Base-by-base conservation (phyloP, 2,329 filamentous ascomycete species). In the Neonectria ditissima region DNA sequence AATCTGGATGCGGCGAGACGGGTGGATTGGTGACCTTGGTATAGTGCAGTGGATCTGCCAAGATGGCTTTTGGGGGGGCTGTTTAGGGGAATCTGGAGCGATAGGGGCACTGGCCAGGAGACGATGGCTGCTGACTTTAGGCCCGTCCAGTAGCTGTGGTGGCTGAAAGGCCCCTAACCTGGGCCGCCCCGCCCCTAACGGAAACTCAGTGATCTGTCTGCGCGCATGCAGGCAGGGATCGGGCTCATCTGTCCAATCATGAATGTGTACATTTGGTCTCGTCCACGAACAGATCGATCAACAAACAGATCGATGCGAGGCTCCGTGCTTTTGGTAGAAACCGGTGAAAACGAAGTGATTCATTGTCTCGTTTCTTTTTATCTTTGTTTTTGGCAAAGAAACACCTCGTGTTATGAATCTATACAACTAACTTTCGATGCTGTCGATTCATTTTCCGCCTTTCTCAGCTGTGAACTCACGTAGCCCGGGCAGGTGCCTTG, bases 151-250 rank as follows among this genome's bases (percentile, higher is more conserved):
- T 14, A 34, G 13, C 5, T n/a, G 16, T n/a, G 34, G n/a, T 30
- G 10, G 45, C 45, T n/a, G 4, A 28, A 47, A 26, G 26, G 57
- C 59, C 66, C 62, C 67, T 73, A 72, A 73, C 66, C 65, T 69
- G 72, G 68, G 69, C 62, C 45, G 53, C 62, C 52, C 68, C 69
- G 69, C 69, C 55, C 20, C 37, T 43, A 32, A 39, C 39, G 43
- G 37, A 28, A 22, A 10, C 24, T 14, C 24, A 30, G 45, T 26
- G 14, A 18, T 13, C 16, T 50, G 28, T 20, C 28, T n/a, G 28
- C 28, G 13, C 20, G 24, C 16, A n/a, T n/a, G 28, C 28, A 18
- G 18, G 24, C 16, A n/a, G 47, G 47, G 28, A 41, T 18, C 13
- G 16, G 47, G 28, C 47, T 6, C 7, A 32, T 30, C n/a, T 28